Evolutionary conservation across 768 basidiomycete species (phyloP).

Genomic region (Ramaria sp.): DNA sequence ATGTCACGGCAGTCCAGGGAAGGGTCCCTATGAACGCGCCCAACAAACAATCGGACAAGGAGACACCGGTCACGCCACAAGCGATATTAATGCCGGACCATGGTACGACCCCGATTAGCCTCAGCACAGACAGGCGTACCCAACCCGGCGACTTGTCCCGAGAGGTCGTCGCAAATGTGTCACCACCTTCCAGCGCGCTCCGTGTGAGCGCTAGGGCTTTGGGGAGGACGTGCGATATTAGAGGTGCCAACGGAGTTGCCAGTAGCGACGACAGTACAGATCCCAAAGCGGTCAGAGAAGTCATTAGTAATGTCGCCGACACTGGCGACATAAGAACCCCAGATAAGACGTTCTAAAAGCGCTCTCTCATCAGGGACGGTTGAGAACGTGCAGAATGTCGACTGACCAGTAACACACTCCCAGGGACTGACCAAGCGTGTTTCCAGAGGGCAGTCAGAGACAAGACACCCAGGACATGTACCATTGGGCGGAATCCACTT

Average conservation of each 20-base stretch:
- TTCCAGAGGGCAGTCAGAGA: conserved; percentile 86
- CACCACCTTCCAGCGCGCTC: conserved; percentile 60
- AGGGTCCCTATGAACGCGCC: conserved; percentile 77
- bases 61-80: conserved; percentile 83
- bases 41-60: conserved; percentile 60
- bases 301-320: conserved; percentile 71
- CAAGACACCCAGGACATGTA: conserved; percentile 76
- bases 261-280: conserved; percentile 75
- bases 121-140: conserved; percentile 79
- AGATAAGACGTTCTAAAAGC: conserved; percentile 70
- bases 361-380: too few relatives aligned
- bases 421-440: conserved; percentile 95
- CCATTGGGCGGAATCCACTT: conserved; percentile 48
- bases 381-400: conserved; percentile 9
- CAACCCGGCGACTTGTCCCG: conserved; percentile 33
- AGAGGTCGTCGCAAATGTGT: conserved; percentile 21
- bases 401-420: conserved; percentile 83
- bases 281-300: conserved; percentile 77
- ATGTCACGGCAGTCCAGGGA: conserved; percentile 89
- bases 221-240: conserved; percentile 73
- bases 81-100: conserved; percentile 98
- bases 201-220: conserved; percentile 79
- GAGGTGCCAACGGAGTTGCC: conserved; percentile 73
- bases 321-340: conserved; percentile 80
- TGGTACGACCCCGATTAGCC: conserved; percentile 87